Conservation (phyloP, 768 basidiomycete genomes). For the Rubroboletus satanas region DNA sequence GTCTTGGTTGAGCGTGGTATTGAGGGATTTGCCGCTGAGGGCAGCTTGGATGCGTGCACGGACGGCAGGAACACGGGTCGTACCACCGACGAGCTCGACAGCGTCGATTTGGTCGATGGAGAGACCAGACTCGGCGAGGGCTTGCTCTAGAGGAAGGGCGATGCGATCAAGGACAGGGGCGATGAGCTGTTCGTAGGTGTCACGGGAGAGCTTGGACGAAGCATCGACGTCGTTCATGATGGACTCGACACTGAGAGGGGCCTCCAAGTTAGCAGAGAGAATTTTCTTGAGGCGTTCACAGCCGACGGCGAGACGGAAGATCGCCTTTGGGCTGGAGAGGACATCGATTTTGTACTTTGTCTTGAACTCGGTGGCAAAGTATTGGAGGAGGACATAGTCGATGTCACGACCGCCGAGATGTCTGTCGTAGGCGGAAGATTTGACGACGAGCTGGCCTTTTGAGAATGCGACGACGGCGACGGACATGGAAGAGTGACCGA, state of each 20-base stretch:
- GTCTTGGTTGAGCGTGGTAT: constrained; percentile 94
- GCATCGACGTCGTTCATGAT: constrained; percentile 97
- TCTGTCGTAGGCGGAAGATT: constrained; percentile 84
- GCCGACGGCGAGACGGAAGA: constrained; percentile 82
- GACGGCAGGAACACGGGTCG: constrained; percentile 90
- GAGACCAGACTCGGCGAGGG: constrained; percentile 76
- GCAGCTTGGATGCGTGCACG: constrained; percentile 80
- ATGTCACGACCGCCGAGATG: constrained; percentile 96
- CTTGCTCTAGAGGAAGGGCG: constrained; percentile 67
- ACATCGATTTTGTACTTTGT: constrained; percentile 98
- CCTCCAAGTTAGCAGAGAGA: constrained; percentile 88
- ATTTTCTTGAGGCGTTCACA: constrained; percentile 97
- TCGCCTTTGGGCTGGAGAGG: constrained; percentile 83
- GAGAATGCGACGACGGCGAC: constrained; percentile 88
- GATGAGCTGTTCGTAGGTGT: constrained; percentile 78
- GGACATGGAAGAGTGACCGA: constrained; percentile 89
- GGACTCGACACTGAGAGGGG: constrained; percentile 88
- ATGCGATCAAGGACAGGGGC: constrained; percentile 73
- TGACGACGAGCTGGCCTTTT: constrained; percentile 88
- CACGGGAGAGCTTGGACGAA: constrained; percentile 77
- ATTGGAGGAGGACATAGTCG: constrained; percentile 82
- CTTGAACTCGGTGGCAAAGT: constrained; percentile 93
- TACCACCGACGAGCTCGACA: constrained; percentile 91
- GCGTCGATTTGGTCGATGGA: constrained; percentile 82
- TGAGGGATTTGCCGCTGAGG: constrained; percentile 80